Conservation (phyloP, 352 stramenopile genomes). For the Phytophthora constricta region DNA sequence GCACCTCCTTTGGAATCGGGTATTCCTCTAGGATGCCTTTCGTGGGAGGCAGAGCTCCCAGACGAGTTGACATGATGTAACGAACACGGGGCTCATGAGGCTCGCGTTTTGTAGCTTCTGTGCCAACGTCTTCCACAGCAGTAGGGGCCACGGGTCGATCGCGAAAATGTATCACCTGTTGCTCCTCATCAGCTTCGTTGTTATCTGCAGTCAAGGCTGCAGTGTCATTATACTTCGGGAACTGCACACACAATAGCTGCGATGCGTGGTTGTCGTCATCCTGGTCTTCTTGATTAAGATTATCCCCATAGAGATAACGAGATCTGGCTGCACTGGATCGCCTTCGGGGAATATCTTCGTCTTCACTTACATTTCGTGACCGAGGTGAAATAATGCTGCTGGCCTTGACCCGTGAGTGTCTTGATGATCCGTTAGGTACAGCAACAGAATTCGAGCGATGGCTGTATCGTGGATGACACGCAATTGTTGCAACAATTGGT, state of each 20-base stretch:
- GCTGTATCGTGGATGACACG: background rate
- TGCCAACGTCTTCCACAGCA: slow-evolving; percentile 46
- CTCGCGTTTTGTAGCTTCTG: slow-evolving; percentile 42
- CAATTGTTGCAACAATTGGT: background rate
- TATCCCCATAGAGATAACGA: slow-evolving; percentile 1
- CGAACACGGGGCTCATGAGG: slow-evolving; percentile 51
- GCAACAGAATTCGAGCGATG: slow-evolving; percentile 19
- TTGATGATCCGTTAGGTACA: slow-evolving; percentile 2
- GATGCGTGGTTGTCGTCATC: slow-evolving; percentile 5
- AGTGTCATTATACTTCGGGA: slow-evolving; percentile 19
- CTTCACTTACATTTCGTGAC: slow-evolving; percentile 17
- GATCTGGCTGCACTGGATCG: slow-evolving; percentile 3
- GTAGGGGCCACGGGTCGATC: slow-evolving; percentile 47
- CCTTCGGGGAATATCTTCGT: slow-evolving; percentile 10
- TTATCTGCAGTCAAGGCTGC: background rate
- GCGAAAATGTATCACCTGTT: slow-evolving; percentile 65
- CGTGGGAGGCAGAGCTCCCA: slow-evolving; percentile 58
- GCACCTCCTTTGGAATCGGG: slow-evolving; percentile 70
- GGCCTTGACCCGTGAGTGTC: slow-evolving; percentile 17
- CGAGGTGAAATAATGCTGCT: slow-evolving; percentile 38
- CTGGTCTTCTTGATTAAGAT: background rate
- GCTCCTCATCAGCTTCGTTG: slow-evolving; percentile 39
- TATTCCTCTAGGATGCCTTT: slow-evolving; percentile 79
- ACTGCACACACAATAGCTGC: slow-evolving; percentile 11
- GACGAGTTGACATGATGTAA: slow-evolving; percentile 75